Conservation (phyloP, 2,329 filamentous ascomycete species). For the Bipolaris gigantea region DNA sequence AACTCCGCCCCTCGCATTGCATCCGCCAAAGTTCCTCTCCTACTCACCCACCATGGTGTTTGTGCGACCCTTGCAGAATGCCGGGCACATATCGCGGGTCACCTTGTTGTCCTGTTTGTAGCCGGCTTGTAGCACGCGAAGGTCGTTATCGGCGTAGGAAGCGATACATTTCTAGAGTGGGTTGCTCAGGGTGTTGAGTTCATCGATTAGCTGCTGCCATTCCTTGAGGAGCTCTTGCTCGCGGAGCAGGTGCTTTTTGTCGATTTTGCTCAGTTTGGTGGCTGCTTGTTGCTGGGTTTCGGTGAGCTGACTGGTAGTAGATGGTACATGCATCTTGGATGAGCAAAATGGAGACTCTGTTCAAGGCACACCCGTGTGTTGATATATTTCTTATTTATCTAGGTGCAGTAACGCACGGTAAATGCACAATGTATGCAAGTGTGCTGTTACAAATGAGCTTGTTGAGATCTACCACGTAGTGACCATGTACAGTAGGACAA, state of each 20-base stretch:
- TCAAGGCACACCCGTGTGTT: too few species aligned
- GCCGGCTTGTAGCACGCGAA: not conserved
- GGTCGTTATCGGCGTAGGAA: not conserved
- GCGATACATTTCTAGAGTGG: not conserved
- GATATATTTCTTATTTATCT: too few species aligned
- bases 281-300: not conserved
- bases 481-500: too few species aligned
- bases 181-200: not conserved
- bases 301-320: too few species aligned
- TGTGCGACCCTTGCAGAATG: not conserved
- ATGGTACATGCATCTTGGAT: too few species aligned
- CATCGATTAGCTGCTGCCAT: not conserved
- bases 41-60: not conserved
- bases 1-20: too few species aligned
- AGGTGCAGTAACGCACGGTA: too few species aligned
- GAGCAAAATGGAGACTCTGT: too few species aligned
- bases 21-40: too few species aligned
- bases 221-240: not conserved
- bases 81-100: not conserved
- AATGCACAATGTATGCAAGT: too few species aligned
- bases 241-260: not conserved
- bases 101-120: not conserved
- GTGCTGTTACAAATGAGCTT: too few species aligned
- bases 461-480: too few species aligned
- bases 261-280: not conserved